Percentiles rank a stretch among this genome's conserved stretches.
Conservation (phyloP, 805 yeast species). For the Clavispora phyllophila region DNA sequence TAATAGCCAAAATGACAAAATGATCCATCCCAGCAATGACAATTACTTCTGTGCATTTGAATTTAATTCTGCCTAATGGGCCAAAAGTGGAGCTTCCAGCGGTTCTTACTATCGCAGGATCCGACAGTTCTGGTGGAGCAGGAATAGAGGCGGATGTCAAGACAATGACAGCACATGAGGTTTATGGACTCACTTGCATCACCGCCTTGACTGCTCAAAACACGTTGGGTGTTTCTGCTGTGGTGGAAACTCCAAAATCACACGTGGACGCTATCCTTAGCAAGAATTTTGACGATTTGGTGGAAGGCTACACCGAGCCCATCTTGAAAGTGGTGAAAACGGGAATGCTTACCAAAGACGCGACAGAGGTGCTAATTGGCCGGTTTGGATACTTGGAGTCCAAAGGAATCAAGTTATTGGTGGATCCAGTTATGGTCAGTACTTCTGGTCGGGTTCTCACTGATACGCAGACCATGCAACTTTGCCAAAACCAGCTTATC, state of each 20-base stretch:
- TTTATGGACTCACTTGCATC: slow-evolving; percentile 72
- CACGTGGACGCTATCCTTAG: slow-evolving; percentile 47
- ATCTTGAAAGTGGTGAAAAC: slow-evolving; percentile 65
- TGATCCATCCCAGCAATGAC: neutral
- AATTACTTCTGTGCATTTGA: neutral
- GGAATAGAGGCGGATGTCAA: slow-evolving; percentile 88
- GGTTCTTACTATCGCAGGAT: slow-evolving; percentile 53
- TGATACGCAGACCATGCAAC: slow-evolving; percentile 40
- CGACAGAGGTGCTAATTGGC: slow-evolving; percentile 43
- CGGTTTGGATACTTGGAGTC: slow-evolving; percentile 27
- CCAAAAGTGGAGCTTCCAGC: slow-evolving; percentile 10
- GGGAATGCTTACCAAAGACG: slow-evolving; percentile 64
- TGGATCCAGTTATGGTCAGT: slow-evolving; percentile 84
- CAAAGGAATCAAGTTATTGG: slow-evolving; percentile 38
- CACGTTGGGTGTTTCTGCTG: slow-evolving; percentile 43
- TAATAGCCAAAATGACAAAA: too few species aligned
- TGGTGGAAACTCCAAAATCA: slow-evolving; percentile 38
- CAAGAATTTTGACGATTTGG: slow-evolving; percentile 55
- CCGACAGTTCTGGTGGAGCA: slow-evolving; percentile 87
- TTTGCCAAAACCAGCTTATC: slow-evolving; percentile 41
- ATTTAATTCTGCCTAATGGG: neutral
- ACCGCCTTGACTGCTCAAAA: slow-evolving; percentile 82
- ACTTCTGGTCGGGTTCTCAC: slow-evolving; percentile 68
- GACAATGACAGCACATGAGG: slow-evolving; percentile 68
- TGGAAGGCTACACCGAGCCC: slow-evolving; percentile 22